Evolutionary conservation across 352 stramenopile genomes (phyloP).

Genomic region (Pythium folliculosum): DNA sequence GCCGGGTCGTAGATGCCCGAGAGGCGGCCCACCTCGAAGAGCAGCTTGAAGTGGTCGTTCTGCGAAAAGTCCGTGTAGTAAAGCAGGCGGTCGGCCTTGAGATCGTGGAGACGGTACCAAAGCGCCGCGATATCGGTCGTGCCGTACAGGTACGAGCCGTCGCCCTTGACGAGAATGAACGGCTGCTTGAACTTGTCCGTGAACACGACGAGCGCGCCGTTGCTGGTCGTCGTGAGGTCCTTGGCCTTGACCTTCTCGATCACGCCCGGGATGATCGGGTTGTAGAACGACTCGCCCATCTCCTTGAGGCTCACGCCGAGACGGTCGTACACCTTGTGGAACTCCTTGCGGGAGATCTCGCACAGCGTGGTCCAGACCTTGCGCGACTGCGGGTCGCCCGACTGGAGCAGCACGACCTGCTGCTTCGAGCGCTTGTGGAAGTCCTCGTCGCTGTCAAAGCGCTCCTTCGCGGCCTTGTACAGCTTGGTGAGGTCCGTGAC

Average conservation of each 20-base stretch:
- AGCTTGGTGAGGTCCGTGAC: conserved; percentile 96
- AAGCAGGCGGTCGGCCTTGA: conserved; percentile 81
- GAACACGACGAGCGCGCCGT: conserved; percentile 91
- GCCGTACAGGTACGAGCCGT: conserved; percentile 85
- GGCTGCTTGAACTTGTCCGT: conserved; percentile 89
- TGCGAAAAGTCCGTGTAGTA: conserved; percentile 90
- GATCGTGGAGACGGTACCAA: conserved; percentile 83
- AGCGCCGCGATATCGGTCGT: conserved; percentile 87
- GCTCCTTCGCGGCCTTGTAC: conserved; percentile 92
- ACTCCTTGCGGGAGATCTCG: conserved; percentile 83
- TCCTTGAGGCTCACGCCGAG: conserved; percentile 74
- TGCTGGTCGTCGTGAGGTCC: conserved; percentile 89
- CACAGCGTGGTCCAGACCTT: conserved; percentile 85
- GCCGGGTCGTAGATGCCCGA: conserved; percentile 72
- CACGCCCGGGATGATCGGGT: conserved; percentile 80
- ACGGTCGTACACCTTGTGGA: conserved; percentile 87
- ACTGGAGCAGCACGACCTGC: conserved; percentile 99
- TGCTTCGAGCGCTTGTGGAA: conserved; percentile 97
- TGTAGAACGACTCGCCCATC: conserved; percentile 89
- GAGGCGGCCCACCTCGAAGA: conserved; percentile 83
- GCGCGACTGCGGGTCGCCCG: conserved; percentile 76
- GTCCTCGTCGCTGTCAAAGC: conserved; percentile 95
- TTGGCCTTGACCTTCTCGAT: conserved; percentile 90
- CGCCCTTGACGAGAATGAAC: conserved; percentile 86
- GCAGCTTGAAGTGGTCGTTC: conserved; percentile 85